A percentile compares a stretch with the other conserved stretches of the same genome.
Evolutionary conservation across 2,329 filamentous ascomycete genomes (phyloP).

Genomic region (Fusarium camptoceras): DNA sequence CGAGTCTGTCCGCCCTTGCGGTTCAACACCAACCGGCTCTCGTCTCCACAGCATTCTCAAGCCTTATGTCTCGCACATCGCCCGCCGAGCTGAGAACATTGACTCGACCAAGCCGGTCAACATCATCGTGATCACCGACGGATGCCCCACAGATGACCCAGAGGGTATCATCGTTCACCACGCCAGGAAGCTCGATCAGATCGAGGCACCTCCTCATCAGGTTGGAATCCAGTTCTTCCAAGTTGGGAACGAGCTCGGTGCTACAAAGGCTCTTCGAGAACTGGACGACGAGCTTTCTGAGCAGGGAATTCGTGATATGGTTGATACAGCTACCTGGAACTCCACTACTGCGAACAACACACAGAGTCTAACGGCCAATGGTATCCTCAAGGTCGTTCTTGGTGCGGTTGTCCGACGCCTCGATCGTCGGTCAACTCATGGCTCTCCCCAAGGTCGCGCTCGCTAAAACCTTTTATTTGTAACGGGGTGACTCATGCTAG

Average conservation of each 20-base stretch:
- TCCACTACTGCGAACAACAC: conserved; percentile 56
- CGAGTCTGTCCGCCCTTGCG: conserved; percentile 69
- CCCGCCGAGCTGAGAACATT: conserved; percentile 53
- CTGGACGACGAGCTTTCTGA: conserved; percentile 78
- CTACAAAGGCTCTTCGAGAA: conserved; percentile 72
- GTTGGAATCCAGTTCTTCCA: conserved; percentile 97
- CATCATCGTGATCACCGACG: conserved; percentile 93
- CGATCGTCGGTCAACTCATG: conserved; percentile 47
- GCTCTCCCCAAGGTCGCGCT: conserved; percentile 22
- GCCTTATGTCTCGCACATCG: conserved; percentile 70
- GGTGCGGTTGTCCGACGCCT: conserved; percentile 74
- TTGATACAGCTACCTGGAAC: conserved; percentile 86
- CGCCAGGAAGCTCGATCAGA: conserved; percentile 76
- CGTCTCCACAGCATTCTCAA: conserved; percentile 77
- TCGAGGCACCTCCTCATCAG: conserved; percentile 81
- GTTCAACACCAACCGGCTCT: conserved; percentile 79
- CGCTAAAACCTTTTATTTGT: neutral
- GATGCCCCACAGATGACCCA: conserved; percentile 81
- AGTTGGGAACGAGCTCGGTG: conserved; percentile 78
- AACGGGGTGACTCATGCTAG: neutral
- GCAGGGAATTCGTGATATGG: conserved; percentile 80
- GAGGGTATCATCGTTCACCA: conserved; percentile 74
- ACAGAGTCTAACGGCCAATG: conserved; percentile 70
- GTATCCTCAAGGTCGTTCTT: conserved; percentile 84
- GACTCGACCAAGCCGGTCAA: conserved; percentile 80